Evolutionary conservation across 164 flowering plant genomes (phyloP).

Genomic region (Umbellularia californica): DNA sequence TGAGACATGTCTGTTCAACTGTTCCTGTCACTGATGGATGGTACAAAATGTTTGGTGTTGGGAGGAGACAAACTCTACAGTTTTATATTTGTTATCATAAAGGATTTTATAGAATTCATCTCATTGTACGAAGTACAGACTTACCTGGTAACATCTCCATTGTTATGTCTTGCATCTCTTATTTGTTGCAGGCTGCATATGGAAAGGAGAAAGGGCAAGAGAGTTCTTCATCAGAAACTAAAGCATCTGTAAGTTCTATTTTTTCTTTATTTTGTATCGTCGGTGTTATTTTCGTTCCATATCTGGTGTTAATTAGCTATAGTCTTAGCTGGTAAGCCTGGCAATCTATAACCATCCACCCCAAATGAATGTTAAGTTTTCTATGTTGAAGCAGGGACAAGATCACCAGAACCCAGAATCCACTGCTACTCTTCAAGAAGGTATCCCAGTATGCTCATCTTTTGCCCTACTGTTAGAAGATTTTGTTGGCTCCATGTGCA

Average conservation of each 20-base stretch:
- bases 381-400: slow-evolving; percentile 8
- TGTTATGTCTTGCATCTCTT: background rate
- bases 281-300: background rate
- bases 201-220: slow-evolving; percentile 14
- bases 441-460: slow-evolving; percentile 19
- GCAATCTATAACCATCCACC: background rate
- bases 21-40: background rate
- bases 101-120: background rate
- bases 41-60: background rate
- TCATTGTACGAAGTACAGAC: too few species aligned
- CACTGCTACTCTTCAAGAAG: slow-evolving; percentile 42
- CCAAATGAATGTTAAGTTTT: slow-evolving; percentile 1
- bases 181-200: slow-evolving; percentile 13
- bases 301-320: background rate
- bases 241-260: slow-evolving; percentile 16
- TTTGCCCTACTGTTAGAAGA: background rate
- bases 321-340: background rate
- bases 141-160: background rate
- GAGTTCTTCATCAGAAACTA: slow-evolving; percentile 14
- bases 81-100: too few species aligned
- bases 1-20: background rate
- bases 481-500: background rate
- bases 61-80: background rate
- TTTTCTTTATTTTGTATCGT: background rate
- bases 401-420: slow-evolving; percentile 32